phyloP scores from a whole-genome alignment of 2,329 filamentous ascomycete genomes.

The Penicillium sumatraense region DNA sequence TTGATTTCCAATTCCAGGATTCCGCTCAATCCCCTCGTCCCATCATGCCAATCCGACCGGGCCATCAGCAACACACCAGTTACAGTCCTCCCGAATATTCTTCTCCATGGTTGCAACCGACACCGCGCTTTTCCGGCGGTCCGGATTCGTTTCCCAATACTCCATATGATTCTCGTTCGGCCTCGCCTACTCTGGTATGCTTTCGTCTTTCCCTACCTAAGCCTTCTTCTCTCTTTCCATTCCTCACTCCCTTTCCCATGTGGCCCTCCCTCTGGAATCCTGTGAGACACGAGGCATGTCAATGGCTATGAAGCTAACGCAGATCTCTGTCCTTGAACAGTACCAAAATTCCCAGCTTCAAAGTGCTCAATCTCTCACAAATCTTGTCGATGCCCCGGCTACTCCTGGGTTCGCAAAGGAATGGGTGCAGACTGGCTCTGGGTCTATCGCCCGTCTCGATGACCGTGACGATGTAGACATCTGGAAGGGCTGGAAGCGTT shows the following conservation, averaged over 20 bases:
- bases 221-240: neutral
- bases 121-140: constrained; percentile 21
- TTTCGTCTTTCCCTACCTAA: neutral
- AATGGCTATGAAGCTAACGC: constrained; percentile 3
- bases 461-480: constrained; percentile 43
- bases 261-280: neutral
- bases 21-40: constrained; percentile 19
- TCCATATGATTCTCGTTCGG: constrained; percentile 35
- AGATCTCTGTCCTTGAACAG: constrained; percentile 15
- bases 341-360: constrained; percentile 29
- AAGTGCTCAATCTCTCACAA: constrained; percentile 40
- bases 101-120: constrained; percentile 26
- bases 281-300: neutral
- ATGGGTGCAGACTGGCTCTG: constrained; percentile 43
- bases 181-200: constrained; percentile 38
- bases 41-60: constrained; percentile 28
- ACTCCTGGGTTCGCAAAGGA: constrained; percentile 39
- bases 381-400: constrained; percentile 36
- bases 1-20: constrained; percentile 25
- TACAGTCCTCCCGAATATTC: constrained; percentile 28
- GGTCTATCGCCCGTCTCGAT: constrained; percentile 41
- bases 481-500: constrained; percentile 44
- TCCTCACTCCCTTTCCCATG: neutral
- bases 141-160: constrained; percentile 30
- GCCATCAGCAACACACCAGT: constrained; percentile 10